Base-by-base conservation (phyloP, 1,139 yeast genomes). In the Debaryomyces robertsiae region DNA sequence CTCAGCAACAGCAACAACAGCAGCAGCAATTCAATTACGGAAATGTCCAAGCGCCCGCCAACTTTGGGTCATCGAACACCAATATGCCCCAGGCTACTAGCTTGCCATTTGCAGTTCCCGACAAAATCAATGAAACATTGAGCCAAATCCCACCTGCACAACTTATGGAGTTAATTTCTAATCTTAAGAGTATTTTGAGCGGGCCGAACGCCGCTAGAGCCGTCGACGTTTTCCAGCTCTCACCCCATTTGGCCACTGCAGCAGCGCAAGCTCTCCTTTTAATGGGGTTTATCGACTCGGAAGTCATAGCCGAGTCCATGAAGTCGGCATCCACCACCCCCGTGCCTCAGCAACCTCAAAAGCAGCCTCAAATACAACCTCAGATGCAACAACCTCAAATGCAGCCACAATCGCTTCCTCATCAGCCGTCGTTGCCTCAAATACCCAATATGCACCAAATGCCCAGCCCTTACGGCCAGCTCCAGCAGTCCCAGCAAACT, bases 251-350 rank as follows among this genome's bases (percentile, higher is more conserved):
- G 34, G 83, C 89, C 3, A 65, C 79, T 2, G 73, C 86, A 2
- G 81, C 86, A 0, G 80, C 90, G 0, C 93, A 85, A 57, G 86
- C 89, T 2, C 66, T 85, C 46, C 60, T 84, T n/a, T 67, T 83
- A 36, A 84, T 84, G 91, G 94, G 93, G 0, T 71, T 84, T 37
- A 78, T 84, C 24, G 86, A 84, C 56, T 70, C 74, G 30, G 82
- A 79, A 30, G 84, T 82, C 14, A 79, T 84, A 19, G 69, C 73
- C 27, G 77, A 71, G 44, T 62, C 76, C 15, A 67, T 67, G 66
- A 65, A 64, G 32, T 52, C 64, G 3, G 66, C 65, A 1, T 33
- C 64, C 2, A 52, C 58, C 2, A 58, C 65, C 3, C 63, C 61
- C 30, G 46, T 51, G 7, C 46, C 43, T 9, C 42, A 35, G 25